Percentiles rank a stretch among this genome's conserved stretches.
Conservation (phyloP, 257 asterid species). For the Coffea eugenioides region DNA sequence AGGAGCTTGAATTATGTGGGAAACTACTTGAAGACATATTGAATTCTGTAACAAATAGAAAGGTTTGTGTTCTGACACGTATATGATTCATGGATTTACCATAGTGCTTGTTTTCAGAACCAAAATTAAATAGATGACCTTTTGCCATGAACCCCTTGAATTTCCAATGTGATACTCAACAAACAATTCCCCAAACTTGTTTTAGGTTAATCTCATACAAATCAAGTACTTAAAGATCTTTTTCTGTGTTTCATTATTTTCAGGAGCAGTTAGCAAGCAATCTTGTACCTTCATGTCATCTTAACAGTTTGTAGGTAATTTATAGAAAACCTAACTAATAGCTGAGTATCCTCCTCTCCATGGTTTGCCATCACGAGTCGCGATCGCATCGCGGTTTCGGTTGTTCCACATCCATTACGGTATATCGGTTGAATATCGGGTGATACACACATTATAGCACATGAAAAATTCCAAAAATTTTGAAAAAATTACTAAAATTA, state of each 20-base stretch:
- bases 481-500: too few species aligned
- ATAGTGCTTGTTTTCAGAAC: background rate
- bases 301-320: background rate
- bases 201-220: background rate
- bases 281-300: background rate
- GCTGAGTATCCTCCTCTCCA: background rate
- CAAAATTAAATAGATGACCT: background rate
- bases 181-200: background rate
- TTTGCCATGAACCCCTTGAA: background rate
- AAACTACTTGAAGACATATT: constrained; percentile 15
- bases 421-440: too few species aligned
- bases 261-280: background rate
- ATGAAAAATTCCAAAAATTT: too few species aligned
- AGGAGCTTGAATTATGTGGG: constrained; percentile 19
- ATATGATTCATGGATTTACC: background rate
- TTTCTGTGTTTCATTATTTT: background rate
- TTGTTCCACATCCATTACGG: too few species aligned
- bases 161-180: background rate
- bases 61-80: background rate
- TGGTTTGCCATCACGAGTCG: too few species aligned
- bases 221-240: background rate
- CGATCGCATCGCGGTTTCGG: too few species aligned
- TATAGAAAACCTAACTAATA: background rate
- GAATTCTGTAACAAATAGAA: constrained; percentile 10
- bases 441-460: too few species aligned